phyloP scores from a whole-genome alignment of 352 stramenopile species.

The Phytophthora ohioensis region DNA sequence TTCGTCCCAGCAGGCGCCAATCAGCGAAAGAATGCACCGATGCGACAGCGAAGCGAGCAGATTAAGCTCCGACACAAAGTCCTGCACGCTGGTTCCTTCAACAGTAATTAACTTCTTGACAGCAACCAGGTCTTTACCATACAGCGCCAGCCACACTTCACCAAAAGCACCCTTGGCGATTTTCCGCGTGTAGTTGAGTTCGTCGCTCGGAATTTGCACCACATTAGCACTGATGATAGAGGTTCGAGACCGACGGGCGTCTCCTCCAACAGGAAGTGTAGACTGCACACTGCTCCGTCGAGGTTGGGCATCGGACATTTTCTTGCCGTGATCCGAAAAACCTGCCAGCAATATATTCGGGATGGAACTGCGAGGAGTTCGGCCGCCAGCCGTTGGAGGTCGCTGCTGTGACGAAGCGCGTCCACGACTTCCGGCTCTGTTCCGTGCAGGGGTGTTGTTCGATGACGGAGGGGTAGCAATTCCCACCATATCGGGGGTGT shows the following conservation, averaged over 20 bases:
- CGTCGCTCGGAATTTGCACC: constrained; percentile 61
- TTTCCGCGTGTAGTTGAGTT: constrained; percentile 83
- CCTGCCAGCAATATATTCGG: constrained; percentile 45
- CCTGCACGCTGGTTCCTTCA: constrained; percentile 61
- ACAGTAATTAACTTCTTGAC: constrained; percentile 84
- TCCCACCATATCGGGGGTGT: constrained; percentile 45
- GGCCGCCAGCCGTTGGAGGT: constrained; percentile 31
- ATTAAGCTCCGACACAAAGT: constrained; percentile 87
- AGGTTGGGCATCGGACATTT: constrained; percentile 44
- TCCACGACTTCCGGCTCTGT: constrained; percentile 39
- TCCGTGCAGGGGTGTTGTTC: constrained; percentile 39
- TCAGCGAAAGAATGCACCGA: constrained; percentile 74
- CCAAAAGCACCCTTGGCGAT: constrained; percentile 85
- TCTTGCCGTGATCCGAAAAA: constrained; percentile 45
- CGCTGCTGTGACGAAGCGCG: constrained; percentile 43
- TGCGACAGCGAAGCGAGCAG: constrained; percentile 79
- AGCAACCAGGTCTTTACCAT: constrained; percentile 71
- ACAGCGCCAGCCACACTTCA: constrained; percentile 83
- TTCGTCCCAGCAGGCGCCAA: constrained; percentile 82
- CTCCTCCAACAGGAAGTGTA: constrained; percentile 28
- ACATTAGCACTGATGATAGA: constrained; percentile 59
- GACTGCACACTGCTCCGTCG: constrained; percentile 43
- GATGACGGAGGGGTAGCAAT: constrained; percentile 43
- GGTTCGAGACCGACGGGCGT: constrained; percentile 28
- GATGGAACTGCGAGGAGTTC: constrained; percentile 39